Percentiles rank a stretch among this genome's conserved stretches.
Conservation (phyloP, 2,329 filamentous ascomycete genomes). For the Dactylellina drechsleri region DNA sequence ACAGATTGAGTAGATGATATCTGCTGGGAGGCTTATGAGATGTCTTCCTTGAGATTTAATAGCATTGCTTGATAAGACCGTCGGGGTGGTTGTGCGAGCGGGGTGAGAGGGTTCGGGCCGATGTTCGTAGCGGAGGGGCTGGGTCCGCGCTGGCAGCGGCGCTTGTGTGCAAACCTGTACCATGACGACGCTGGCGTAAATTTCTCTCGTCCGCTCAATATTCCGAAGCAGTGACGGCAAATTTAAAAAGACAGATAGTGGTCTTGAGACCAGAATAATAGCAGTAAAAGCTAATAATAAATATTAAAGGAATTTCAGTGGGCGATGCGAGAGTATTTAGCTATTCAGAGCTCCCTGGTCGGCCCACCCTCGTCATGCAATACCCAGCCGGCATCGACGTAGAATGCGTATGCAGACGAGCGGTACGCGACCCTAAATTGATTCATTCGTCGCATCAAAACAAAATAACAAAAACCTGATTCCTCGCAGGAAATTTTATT, state of each 20-base stretch:
- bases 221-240: too few species aligned
- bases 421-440: too few species aligned
- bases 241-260: too few species aligned
- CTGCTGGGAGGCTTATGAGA: conserved; percentile 23
- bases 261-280: too few species aligned
- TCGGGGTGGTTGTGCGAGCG: background rate
- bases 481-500: too few species aligned
- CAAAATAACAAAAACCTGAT: too few species aligned
- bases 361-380: background rate
- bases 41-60: background rate
- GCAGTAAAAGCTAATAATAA: too few species aligned
- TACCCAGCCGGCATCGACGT: too few species aligned
- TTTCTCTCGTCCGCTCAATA: too few species aligned
- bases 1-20: conserved; percentile 45
- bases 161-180: background rate
- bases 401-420: too few species aligned
- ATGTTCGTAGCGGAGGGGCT: background rate
- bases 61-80: background rate
- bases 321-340: too few species aligned
- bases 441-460: background rate
- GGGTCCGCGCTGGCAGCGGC: background rate
- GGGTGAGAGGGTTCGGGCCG: background rate
- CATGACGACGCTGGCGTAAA: background rate
- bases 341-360: background rate
- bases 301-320: background rate